phyloP scores from a whole-genome alignment of 2,329 filamentous ascomycete species.

The Hirsutella minnesotensis region DNA sequence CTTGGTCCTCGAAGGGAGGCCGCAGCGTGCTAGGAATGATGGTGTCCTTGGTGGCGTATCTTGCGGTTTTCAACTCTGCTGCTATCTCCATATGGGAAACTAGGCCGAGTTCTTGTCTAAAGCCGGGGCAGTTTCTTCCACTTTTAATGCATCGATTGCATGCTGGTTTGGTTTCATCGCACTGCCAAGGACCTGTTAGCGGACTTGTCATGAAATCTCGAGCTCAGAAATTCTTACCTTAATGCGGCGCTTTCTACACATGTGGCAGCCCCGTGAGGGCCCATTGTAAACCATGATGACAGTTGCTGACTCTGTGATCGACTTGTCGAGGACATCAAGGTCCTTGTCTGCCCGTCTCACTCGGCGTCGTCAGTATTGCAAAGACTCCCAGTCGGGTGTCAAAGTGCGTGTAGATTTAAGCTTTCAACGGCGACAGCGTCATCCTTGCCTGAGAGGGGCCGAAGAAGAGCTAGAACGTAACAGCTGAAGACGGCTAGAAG shows the following conservation, averaged over 20 bases:
- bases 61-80: slow-evolving; percentile 27
- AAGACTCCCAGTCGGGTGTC: too few species aligned
- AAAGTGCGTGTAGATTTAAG: too few species aligned
- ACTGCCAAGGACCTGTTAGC: slow-evolving; percentile 30
- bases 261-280: slow-evolving; percentile 56
- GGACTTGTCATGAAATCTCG: too few species aligned
- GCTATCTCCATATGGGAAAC: slow-evolving; percentile 55
- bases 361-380: too few species aligned
- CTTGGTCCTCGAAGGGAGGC: slow-evolving; percentile 39
- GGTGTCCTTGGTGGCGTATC: slow-evolving; percentile 12
- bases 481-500: too few species aligned
- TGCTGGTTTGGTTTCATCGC: slow-evolving; percentile 52
- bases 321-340: too few species aligned
- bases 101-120: slow-evolving; percentile 55
- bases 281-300: too few species aligned
- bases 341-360: too few species aligned
- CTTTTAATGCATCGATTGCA: slow-evolving; percentile 54
- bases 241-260: slow-evolving; percentile 59
- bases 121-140: slow-evolving; percentile 49
- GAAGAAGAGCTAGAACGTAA: too few species aligned
- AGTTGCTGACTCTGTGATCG: too few species aligned
- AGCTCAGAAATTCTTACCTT: slow-evolving; percentile 35
- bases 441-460: too few species aligned
- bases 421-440: too few species aligned
- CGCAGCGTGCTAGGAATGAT: slow-evolving; percentile 20